Conservation (phyloP, 257 asterid genomes). For the Solanum gandarillasii region DNA sequence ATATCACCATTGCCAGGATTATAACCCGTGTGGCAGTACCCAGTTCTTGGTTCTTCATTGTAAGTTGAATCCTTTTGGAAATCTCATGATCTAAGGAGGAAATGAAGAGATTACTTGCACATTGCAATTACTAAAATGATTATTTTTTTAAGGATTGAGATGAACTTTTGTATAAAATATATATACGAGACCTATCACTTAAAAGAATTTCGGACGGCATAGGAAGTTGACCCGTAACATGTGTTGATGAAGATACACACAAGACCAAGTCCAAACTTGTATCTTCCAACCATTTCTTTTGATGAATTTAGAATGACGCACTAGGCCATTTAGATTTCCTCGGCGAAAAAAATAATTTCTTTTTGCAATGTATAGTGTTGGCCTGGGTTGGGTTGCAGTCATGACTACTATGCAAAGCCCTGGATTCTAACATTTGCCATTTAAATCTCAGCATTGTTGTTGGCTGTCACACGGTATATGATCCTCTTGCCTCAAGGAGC, state of each 20-base stretch:
- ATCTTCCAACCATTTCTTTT: background rate
- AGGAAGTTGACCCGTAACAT: background rate
- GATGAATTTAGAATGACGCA: background rate
- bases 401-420: background rate
- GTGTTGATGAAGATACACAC: background rate
- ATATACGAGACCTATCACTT: background rate
- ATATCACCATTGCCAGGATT: slow-evolving; percentile 40
- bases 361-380: background rate
- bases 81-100: background rate
- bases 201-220: background rate
- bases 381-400: background rate
- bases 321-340: background rate
- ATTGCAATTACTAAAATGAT: background rate
- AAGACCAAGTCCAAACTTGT: background rate
- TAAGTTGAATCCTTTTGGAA: background rate
- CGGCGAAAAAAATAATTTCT: background rate
- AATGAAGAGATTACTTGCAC: background rate
- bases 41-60: slow-evolving; percentile 15
- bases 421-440: background rate
- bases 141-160: background rate
- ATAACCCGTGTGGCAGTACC: slow-evolving; percentile 15
- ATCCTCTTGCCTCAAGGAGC: background rate
- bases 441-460: background rate
- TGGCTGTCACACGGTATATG: background rate
- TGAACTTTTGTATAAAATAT: background rate